Evolutionary conservation across 108 stramenopile species (phyloP).

Genomic region (Cyclotella sp.): DNA sequence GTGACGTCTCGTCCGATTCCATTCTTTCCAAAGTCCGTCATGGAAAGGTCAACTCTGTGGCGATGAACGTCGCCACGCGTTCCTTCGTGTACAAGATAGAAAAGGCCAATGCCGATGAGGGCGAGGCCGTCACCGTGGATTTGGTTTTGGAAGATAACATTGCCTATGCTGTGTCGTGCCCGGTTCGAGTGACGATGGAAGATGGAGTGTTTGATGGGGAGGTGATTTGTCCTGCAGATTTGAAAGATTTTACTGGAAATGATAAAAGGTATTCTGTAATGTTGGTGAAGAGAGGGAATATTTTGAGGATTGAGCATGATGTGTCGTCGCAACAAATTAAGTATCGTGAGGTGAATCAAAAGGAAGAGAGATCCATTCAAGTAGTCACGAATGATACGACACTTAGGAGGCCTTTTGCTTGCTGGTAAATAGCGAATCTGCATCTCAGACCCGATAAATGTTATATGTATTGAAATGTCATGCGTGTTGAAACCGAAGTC

Average conservation of each 20-base stretch:
- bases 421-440: background rate
- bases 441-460: too few species aligned
- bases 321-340: background rate
- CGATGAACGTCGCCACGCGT: constrained; percentile 13
- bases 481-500: too few species aligned
- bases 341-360: background rate
- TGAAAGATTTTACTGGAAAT: constrained; percentile 4
- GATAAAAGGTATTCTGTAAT: background rate
- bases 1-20: background rate
- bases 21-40: background rate
- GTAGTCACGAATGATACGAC: background rate
- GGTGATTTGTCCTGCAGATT: constrained; percentile 2
- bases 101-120: background rate
- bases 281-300: background rate
- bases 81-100: constrained; percentile 8
- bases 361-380: background rate
- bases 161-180: constrained; percentile 7
- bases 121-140: background rate
- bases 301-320: constrained; percentile 8
- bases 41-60: background rate
- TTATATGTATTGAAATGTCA: too few species aligned
- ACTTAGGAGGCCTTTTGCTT: background rate
- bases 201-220: background rate
- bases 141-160: constrained; percentile 10
- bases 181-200: constrained; percentile 10